Percentiles rank a stretch among this genome's conserved stretches.
Evolutionary conservation across 148 eudicot species (phyloP).

Genomic region (Silene uniflora): DNA sequence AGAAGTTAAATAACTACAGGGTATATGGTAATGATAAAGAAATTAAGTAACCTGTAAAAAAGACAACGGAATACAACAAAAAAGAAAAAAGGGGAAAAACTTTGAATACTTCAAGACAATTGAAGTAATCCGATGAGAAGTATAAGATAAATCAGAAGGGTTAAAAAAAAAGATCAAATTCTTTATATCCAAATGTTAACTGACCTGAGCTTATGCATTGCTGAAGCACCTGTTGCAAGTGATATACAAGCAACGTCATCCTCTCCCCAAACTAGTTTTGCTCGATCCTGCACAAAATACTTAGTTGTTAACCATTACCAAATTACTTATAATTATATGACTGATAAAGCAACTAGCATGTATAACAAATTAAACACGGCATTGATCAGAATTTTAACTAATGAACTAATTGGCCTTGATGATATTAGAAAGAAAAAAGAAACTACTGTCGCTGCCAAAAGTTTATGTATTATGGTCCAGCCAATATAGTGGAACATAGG

Average conservation of each 20-base stretch:
- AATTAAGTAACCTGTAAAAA: not conserved
- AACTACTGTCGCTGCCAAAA: not conserved
- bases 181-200: conserved; percentile 1
- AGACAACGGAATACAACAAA: not conserved
- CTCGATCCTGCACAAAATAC: conserved; percentile 52
- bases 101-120: not conserved
- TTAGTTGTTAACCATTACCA: not conserved
- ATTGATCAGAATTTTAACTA: not conserved
- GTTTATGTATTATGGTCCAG: not conserved
- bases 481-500: not conserved
- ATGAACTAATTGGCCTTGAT: not conserved
- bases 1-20: not conserved
- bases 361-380: not conserved
- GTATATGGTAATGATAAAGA: not conserved
- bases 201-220: conserved; percentile 93
- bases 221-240: conserved; percentile 72
- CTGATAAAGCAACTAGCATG: not conserved
- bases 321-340: not conserved
- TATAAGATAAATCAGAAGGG: conserved; percentile 1
- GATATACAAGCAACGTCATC: conserved; percentile 64
- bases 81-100: not conserved
- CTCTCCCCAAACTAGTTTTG: conserved; percentile 66
- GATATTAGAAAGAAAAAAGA: not conserved
- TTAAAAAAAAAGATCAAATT: not conserved
- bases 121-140: not conserved